phyloP scores from a whole-genome alignment of 2,329 filamentous ascomycete genomes.

The Tolypocladium nubicola region DNA sequence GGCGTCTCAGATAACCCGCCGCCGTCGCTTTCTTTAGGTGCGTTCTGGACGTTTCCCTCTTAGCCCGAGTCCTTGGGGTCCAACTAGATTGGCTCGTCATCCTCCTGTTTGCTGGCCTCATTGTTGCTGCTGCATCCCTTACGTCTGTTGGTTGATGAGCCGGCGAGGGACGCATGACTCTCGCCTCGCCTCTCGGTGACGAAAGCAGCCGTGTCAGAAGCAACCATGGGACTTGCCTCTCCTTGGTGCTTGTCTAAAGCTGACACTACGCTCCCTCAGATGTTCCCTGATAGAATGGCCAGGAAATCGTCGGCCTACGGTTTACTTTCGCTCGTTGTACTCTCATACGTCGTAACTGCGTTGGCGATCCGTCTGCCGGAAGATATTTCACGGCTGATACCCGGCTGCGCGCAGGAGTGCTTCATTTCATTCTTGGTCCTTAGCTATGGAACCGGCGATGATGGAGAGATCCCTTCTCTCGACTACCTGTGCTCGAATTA shows the following conservation, averaged over 20 bases:
- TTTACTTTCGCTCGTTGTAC: slow-evolving; percentile 21
- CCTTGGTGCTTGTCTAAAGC: slow-evolving; percentile 1
- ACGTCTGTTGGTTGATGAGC: not conserved
- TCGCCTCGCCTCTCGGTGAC: not conserved
- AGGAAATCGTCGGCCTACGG: slow-evolving; percentile 17
- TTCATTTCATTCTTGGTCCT: slow-evolving; percentile 50
- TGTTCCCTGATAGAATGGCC: slow-evolving; percentile 33
- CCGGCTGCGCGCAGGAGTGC: slow-evolving; percentile 49
- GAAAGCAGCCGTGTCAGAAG: not conserved
- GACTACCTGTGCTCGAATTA: slow-evolving; percentile 52
- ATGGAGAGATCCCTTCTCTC: slow-evolving; percentile 40
- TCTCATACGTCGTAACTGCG: slow-evolving; percentile 14
- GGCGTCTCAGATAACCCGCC: slow-evolving; percentile 16
- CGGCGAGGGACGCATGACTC: not conserved
- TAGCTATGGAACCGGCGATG: slow-evolving; percentile 42
- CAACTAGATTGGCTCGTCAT: not conserved
- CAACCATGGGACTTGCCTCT: not conserved
- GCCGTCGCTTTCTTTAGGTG: slow-evolving; percentile 3
- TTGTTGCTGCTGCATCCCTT: not conserved
- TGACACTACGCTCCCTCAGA: slow-evolving; percentile 16
- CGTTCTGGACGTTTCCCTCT: not conserved
- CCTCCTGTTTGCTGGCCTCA: not conserved
- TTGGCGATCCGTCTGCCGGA: slow-evolving; percentile 20
- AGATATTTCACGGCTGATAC: slow-evolving; percentile 35
- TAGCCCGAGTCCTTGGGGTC: not conserved